Conservation (phyloP, 306 rosid genomes). For the Senna tora region DNA sequence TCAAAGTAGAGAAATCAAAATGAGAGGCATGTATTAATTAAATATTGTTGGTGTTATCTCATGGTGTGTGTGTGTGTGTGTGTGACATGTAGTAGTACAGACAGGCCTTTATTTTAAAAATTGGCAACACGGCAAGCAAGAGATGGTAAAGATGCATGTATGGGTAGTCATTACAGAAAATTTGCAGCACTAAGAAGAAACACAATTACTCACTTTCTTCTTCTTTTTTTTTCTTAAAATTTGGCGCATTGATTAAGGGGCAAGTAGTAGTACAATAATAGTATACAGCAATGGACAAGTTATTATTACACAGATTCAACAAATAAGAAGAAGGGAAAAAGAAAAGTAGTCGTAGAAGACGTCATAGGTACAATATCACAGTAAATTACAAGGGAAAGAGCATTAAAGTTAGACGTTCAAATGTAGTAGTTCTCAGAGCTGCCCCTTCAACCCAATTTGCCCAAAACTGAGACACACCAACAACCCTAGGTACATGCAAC, state of each 20-base stretch:
- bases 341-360: too few relatives aligned
- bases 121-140: slow-evolving; percentile 27
- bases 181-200: slow-evolving; percentile 10
- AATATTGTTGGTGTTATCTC: too few relatives aligned
- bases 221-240: neutral
- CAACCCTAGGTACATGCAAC: neutral
- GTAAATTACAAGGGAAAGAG: neutral
- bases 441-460: neutral
- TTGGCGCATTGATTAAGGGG: neutral
- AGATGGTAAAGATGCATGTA: neutral
- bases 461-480: neutral
- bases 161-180: slow-evolving; percentile 2
- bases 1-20: too few relatives aligned
- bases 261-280: neutral
- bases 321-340: neutral
- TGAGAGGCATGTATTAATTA: too few relatives aligned
- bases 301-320: neutral
- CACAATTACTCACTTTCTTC: neutral
- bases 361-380: too few relatives aligned
- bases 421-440: neutral
- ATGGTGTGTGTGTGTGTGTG: too few relatives aligned
- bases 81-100: too few relatives aligned
- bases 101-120: slow-evolving; percentile 7
- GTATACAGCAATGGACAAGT: neutral
- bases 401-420: neutral